Base-by-base conservation (phyloP, 139 green algal genomes). In the Chlamydomonas schloesseri region DNA sequence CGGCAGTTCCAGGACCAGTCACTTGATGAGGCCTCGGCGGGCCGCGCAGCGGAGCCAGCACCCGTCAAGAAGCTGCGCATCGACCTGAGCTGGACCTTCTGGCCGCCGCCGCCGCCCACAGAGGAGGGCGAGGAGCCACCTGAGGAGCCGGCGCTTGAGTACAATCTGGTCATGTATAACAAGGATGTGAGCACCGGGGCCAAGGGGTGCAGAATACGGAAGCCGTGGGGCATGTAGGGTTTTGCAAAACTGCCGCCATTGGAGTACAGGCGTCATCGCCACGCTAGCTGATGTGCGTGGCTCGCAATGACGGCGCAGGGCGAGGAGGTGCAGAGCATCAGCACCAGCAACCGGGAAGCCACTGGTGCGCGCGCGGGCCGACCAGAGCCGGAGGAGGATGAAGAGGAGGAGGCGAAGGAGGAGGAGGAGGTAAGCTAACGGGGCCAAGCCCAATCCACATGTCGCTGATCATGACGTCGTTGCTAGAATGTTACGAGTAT, bases 141-240 rank as follows among this genome's bases (percentile, higher is more conserved):
- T 11, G 89, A 92, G 82, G 86, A 77, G 46, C 86, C 82, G 28
- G 77, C 76, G 29, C 37, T 83, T 9, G 89, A 90, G 68, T 92
- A 90, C 75, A 80, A 81, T 34, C 57, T 92, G n/a, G 78, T 90
- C 64, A 89, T 92, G 82, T 92, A 89, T 82, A 82, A 90, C 42
- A 77, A 81, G 55, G 83, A 79, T 65, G 89, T 91, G 71, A 91
- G 81, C 78, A 36, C 13, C 1, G 60, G 36, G 75, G 26, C 10
- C 3, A 36, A 31, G 42, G 71, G 71, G n/a, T n/a, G 18, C 69
- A 74, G 42, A 8, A 50, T 50, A 8, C 42, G 42, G 42, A n/a
- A n/a, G n/a, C n/a, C n/a, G n/a, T n/a, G n/a, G n/a, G n/a, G n/a
- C n/a, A n/a, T n/a, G n/a, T n/a, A n/a, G n/a, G n/a, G n/a, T n/a